Evolutionary conservation across 2,329 filamentous ascomycete species (phyloP).

Genomic region (Lecanicillium sp.): DNA sequence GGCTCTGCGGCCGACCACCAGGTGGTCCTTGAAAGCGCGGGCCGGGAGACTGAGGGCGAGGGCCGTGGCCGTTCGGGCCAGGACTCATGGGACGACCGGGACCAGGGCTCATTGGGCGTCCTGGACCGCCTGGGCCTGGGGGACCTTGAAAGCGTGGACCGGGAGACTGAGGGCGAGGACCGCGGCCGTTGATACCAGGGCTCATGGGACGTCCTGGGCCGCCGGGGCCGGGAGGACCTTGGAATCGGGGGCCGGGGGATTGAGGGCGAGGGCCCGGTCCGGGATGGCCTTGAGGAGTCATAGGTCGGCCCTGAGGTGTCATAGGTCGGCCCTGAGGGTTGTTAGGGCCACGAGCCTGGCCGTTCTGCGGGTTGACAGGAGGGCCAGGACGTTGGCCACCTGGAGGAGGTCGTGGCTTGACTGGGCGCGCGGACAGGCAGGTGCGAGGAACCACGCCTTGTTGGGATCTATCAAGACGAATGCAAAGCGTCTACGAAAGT

Average conservation of each 20-base stretch:
- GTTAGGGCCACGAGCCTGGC: constrained; percentile 20
- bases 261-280: constrained; percentile 29
- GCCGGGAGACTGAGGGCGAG: constrained; percentile 38
- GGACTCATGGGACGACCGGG: constrained; percentile 15
- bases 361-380: constrained; percentile 37
- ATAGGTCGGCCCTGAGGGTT: constrained; percentile 26
- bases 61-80: constrained; percentile 25
- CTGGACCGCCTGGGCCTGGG: constrained; percentile 34
- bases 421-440: constrained; percentile 83
- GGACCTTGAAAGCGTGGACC: constrained; percentile 31
- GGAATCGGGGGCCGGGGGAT: constrained; percentile 35
- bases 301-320: constrained; percentile 27
- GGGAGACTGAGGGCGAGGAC: constrained; percentile 34
- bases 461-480: constrained; percentile 78
- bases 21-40: constrained; percentile 21
- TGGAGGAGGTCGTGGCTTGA: constrained; percentile 66
- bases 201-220: constrained; percentile 28
- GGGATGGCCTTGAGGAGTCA: constrained; percentile 19
- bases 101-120: constrained; percentile 13
- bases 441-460: constrained; percentile 93
- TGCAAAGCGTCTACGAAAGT: constrained; percentile 58
- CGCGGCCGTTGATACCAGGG: constrained; percentile 25
- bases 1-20: constrained; percentile 23
- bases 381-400: constrained; percentile 42
- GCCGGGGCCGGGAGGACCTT: constrained; percentile 14